Conservation (phyloP, 345 rosid species). For the Murraya koenigii region DNA sequence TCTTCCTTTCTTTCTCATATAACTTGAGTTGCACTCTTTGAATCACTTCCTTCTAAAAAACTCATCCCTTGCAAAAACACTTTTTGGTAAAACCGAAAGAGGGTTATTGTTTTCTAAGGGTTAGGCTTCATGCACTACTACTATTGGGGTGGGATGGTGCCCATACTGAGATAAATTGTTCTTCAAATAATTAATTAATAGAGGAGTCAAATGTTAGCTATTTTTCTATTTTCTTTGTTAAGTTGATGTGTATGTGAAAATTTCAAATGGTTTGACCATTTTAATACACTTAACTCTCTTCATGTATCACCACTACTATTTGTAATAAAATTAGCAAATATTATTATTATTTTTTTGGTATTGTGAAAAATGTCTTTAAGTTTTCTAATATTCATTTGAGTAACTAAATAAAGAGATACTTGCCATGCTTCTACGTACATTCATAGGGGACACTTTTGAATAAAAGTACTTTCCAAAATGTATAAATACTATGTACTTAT, state of each 20-base stretch:
- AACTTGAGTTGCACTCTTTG: slow-evolving; percentile 51
- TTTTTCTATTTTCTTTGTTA: neutral
- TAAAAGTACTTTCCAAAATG: too few species aligned
- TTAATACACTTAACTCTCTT: neutral
- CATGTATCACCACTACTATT: neutral
- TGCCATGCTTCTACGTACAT: too few species aligned
- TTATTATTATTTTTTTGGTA: too few species aligned
- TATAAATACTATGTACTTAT: too few species aligned
- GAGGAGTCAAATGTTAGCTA: neutral
- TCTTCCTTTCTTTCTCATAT: slow-evolving; percentile 3
- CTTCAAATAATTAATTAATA: neutral
- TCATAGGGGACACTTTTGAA: too few species aligned
- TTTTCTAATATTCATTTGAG: too few species aligned
- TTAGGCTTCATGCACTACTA: slow-evolving; percentile 19
- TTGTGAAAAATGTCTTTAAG: too few species aligned
- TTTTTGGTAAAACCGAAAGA: slow-evolving; percentile 12
- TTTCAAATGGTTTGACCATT: neutral
- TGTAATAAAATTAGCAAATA: too few species aligned
- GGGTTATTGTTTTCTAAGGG: neutral
- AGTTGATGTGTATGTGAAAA: neutral
- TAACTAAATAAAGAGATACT: too few species aligned
- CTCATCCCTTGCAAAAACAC: slow-evolving; percentile 21
- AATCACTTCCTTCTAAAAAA: slow-evolving; percentile 38
- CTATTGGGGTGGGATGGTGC: neutral
- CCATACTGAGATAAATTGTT: neutral